phyloP scores from a whole-genome alignment of 1,284 basidiomycete species.

The Tausonia pullulans region DNA sequence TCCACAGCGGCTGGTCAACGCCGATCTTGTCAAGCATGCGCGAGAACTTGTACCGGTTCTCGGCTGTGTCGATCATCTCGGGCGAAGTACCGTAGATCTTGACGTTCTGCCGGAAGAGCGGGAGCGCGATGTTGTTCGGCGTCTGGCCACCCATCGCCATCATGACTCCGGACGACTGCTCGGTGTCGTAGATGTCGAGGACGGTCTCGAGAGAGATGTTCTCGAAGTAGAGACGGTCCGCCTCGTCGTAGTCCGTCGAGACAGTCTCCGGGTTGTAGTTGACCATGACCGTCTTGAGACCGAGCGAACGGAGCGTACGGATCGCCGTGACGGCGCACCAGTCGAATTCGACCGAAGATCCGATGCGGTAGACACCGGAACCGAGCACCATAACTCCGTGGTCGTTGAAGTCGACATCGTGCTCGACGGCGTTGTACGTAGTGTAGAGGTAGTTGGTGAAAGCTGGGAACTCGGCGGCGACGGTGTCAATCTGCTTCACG shows the following conservation, averaged over 20 bases:
- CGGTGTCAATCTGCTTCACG: constrained; percentile 98
- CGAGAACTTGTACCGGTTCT: constrained; percentile 99
- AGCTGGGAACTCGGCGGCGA: constrained; percentile 96
- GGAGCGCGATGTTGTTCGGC: constrained; percentile 95
- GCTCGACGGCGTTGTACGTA: constrained; percentile 88
- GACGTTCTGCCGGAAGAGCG: constrained; percentile 87
- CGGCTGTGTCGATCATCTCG: constrained; percentile 98
- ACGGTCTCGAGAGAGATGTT: constrained; percentile 96
- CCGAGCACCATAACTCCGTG: constrained; percentile 94
- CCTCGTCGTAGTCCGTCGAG: constrained; percentile 97
- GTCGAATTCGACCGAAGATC: constrained; percentile 98
- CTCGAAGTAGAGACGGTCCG: constrained; percentile 96
- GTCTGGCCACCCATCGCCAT: constrained; percentile 98
- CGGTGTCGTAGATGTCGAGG: constrained; percentile 90
- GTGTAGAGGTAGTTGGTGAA: constrained; percentile 99
- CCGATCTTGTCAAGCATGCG: constrained; percentile 93
- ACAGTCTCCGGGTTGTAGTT: constrained; percentile 99
- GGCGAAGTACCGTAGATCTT: constrained; percentile 97
- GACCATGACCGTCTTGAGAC: constrained; percentile 96
- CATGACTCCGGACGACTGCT: constrained; percentile 81
- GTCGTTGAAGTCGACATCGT: constrained; percentile 82
- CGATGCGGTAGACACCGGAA: constrained; percentile 96
- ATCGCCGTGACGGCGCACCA: constrained; percentile 99
- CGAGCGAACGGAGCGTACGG: constrained; percentile 83
- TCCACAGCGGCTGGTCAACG: constrained; percentile 96